Percentiles rank a stretch among this genome's conserved stretches.
Conservation (phyloP, 768 basidiomycete genomes). For the Nidularia pulvinata region DNA sequence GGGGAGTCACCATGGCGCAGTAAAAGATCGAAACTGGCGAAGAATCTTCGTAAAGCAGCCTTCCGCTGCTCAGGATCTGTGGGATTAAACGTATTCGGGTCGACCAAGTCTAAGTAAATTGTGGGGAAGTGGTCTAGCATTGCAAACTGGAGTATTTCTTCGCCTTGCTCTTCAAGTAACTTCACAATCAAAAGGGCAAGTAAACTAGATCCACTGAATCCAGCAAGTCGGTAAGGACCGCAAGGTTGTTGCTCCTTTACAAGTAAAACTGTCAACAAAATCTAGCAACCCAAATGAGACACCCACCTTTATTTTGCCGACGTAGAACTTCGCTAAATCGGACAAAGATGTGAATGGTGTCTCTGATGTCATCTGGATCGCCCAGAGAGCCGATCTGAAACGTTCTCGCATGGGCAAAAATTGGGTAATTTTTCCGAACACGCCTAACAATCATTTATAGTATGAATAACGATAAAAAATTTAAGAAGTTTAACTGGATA, state of each 20-base stretch:
- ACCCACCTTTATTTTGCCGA: neutral
- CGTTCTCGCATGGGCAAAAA: neutral
- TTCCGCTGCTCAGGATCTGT: neutral
- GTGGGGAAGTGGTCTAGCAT: conserved; percentile 10
- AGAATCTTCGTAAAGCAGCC: neutral
- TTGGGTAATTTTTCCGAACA: neutral
- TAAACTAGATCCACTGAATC: conserved; percentile 4
- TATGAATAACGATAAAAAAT: neutral
- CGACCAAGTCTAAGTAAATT: neutral
- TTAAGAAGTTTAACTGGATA: neutral
- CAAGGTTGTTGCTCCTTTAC: conserved; percentile 5
- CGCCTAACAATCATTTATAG: neutral
- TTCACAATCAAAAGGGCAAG: conserved; percentile 4
- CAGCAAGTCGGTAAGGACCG: conserved; percentile 11
- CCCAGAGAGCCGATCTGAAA: conserved; percentile 9
- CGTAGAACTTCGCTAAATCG: conserved; percentile 5
- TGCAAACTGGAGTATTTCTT: conserved; percentile 7
- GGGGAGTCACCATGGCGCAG: neutral
- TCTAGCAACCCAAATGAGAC: neutral
- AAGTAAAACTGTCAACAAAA: neutral
- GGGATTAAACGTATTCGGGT: neutral
- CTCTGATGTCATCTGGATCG: conserved; percentile 9
- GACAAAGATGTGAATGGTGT: conserved; percentile 5
- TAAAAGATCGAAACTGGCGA: neutral
- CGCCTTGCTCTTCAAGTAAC: conserved; percentile 6